Evolutionary conservation across 768 basidiomycete genomes (phyloP), one percentile per base, ranked within the genome.

Genomic region (Amanita polypyramis): DNA sequence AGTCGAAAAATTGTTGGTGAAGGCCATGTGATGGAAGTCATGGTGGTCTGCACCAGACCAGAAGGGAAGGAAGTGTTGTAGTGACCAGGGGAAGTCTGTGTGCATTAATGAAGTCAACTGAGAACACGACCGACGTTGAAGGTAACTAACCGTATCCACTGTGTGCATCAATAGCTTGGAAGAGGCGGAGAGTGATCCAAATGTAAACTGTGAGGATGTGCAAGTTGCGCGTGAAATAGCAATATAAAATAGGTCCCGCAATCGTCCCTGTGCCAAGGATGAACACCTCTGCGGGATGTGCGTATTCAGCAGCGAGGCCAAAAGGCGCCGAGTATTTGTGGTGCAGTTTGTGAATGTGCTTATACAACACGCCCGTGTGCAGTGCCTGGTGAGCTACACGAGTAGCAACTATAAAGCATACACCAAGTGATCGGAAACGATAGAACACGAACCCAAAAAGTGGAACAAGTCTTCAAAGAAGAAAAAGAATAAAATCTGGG

Each of bases 21-120:
- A 95, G 3, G 87, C 83, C 87, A 92, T 88, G 68, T 99, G 95
- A 66, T 98, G 95, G 79, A 92, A 97, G 61, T 97, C 94, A 62
- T 96, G 94, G 68, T 95, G 91, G 58, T 97, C 95, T 0, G 93
- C 93, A 33, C 95, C 94, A 5, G 88, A 85, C 94, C 94, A 98
- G 76, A 98, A 88, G 2, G 93, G 93, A 27, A 98, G 51, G 55
- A 91, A 80, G 70, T 94, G 80, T 55, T 91, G 84, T 47, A 98
- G 73, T 4, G 90, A 94, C 94, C 93, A 98, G 0, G 96, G 95
- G 77, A 99, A 99, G 64, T 98, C 90, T 85, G 37, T 35, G n/a
- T n/a, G n/a, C n/a, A 36, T 25, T 17, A 29, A 14, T 2, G 2
- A 21, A 15, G 52, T 44, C 10, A 25, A 35, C 11, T 9, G 25